These are phyloP conservation scores for Macroventuria anomochaeta DNA, from an alignment of 2,329 filamentous ascomycete genomes.

Conservation along the genomic window DNA sequence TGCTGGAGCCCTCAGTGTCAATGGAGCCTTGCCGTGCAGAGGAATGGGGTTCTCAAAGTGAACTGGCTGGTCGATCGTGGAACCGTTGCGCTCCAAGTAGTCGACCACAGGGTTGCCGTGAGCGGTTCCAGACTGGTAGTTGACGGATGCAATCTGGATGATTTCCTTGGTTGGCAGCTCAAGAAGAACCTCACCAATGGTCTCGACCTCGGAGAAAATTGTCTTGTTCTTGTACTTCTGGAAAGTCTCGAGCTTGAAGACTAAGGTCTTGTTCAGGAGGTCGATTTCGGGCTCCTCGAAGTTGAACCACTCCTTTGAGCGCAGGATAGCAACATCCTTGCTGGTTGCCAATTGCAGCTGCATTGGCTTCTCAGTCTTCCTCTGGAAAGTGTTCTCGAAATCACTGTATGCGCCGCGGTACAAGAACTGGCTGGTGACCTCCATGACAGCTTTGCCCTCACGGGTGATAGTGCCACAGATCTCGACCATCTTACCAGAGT, in stretches of 20 bases:
- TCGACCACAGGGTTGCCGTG: slow-evolving; percentile 97
- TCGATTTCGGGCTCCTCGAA: slow-evolving; percentile 84
- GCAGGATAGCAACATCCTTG: slow-evolving; percentile 91
- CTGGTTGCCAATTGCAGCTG: slow-evolving; percentile 85
- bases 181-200: slow-evolving; percentile 87
- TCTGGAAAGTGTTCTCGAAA: slow-evolving; percentile 98
- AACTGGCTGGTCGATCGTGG: slow-evolving; percentile 92
- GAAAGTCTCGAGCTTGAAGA: slow-evolving; percentile 92
- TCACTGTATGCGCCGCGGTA: slow-evolving; percentile 93
- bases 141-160: slow-evolving; percentile 95
- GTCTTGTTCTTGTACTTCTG: slow-evolving; percentile 94
- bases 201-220: slow-evolving; percentile 90
- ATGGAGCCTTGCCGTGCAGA: slow-evolving; percentile 86
- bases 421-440: slow-evolving; percentile 97
- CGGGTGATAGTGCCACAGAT: slow-evolving; percentile 96
- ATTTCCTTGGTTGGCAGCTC: slow-evolving; percentile 97
- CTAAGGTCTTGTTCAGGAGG: slow-evolving; percentile 89
- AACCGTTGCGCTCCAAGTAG: slow-evolving; percentile 90
- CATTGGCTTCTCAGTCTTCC: slow-evolving; percentile 94
- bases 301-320: slow-evolving; percentile 97
- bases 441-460: slow-evolving; percentile 87
- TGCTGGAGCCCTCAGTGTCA: slow-evolving; percentile 87
- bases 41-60: slow-evolving; percentile 98
- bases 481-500: slow-evolving; percentile 99
- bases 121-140: slow-evolving; percentile 89